These are phyloP conservation scores for Lavandula angustifolia DNA, from an alignment of 257 asterid species.

Conservation along the genomic window DNA sequence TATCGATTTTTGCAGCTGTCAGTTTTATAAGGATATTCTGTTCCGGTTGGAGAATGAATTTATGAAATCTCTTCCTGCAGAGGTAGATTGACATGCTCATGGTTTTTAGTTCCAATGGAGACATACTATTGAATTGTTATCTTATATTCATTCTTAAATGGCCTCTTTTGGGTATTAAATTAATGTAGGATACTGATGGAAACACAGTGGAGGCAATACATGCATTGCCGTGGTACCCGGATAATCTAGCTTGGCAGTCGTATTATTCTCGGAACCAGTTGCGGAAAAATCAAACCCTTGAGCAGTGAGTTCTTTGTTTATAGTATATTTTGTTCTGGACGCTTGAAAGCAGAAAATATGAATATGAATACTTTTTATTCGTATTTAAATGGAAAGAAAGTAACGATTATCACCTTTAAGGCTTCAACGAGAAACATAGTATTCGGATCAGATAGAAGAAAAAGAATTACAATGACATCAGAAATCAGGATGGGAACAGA, in stretches of 20 bases:
- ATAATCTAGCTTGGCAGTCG: conserved; percentile 97
- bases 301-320: conserved; percentile 53
- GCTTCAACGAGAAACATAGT: conserved; percentile 1
- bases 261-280: conserved; percentile 86
- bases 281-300: conserved; percentile 85
- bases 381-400: not conserved
- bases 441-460: not conserved
- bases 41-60: conserved; percentile 85
- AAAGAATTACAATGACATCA: conserved; percentile 3
- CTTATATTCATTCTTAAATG: conserved; percentile 2
- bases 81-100: conserved; percentile 48
- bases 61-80: conserved; percentile 72
- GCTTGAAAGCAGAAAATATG: not conserved
- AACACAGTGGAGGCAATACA: conserved; percentile 69
- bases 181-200: conserved; percentile 66
- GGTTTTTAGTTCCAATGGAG: conserved; percentile 17
- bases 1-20: conserved; percentile 63
- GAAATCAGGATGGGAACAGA: conserved; percentile 1
- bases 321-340: conserved; percentile 3
- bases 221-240: conserved; percentile 95
- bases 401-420: not conserved
- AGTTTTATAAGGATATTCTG: conserved; percentile 71
- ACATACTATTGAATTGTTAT: conserved; percentile 5
- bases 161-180: conserved; percentile 19
- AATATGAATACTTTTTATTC: not conserved